A percentile compares a stretch with the other conserved stretches of the same genome.
Evolutionary conservation across 495 filamentous ascomycete genomes (phyloP).

Genomic region (Aspergillus mulundensis): DNA sequence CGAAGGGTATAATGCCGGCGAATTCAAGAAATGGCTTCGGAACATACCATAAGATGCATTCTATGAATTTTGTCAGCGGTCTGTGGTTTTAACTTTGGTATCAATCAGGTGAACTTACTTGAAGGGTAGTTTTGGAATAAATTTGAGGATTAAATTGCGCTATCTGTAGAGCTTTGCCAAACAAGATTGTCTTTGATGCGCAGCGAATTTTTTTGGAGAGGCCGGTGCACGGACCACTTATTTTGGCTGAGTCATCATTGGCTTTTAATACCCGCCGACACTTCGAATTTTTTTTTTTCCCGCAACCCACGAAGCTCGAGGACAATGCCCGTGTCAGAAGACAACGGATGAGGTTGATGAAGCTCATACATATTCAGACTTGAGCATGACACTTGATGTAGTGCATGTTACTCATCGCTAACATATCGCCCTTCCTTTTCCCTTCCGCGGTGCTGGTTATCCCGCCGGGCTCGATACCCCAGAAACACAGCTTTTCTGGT

Average conservation of each 20-base stretch:
- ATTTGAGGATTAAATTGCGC: neutral
- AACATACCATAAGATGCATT: constrained; percentile 51
- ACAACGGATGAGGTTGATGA: constrained; percentile 17
- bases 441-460: constrained; percentile 7
- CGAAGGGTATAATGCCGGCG: neutral
- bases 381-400: constrained; percentile 15
- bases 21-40: neutral
- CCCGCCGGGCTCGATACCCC: constrained; percentile 8
- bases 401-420: constrained; percentile 7
- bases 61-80: constrained; percentile 21
- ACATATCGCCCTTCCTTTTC: constrained; percentile 10
- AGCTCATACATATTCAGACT: constrained; percentile 5
- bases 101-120: constrained; percentile 26
- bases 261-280: constrained; percentile 27
- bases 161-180: constrained; percentile 6
- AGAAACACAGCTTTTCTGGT: constrained; percentile 23
- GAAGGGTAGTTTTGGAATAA: constrained; percentile 5
- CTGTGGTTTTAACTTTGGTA: neutral
- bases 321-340: constrained; percentile 5
- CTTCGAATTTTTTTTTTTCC: constrained; percentile 17
- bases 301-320: constrained; percentile 2
- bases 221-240: constrained; percentile 14
- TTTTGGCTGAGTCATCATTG: constrained; percentile 31
- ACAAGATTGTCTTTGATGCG: neutral
- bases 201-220: constrained; percentile 30